Conservation (phyloP, 345 rosid species). For the Dipteronia sinensis region DNA sequence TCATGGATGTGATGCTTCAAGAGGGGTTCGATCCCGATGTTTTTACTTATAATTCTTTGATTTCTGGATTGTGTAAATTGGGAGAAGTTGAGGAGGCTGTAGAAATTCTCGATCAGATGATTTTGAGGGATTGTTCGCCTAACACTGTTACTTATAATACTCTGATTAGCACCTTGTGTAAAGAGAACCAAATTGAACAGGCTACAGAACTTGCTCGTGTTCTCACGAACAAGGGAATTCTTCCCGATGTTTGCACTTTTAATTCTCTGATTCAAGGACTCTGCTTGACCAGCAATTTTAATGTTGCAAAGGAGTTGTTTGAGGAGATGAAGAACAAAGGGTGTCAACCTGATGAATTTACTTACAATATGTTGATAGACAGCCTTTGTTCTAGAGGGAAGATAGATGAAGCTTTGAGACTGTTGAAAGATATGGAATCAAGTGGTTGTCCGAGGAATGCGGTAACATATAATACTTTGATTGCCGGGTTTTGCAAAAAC, state of each 20-base stretch:
- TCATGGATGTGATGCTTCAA: conserved; percentile 85
- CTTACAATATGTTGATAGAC: conserved; percentile 81
- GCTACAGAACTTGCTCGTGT: conserved; percentile 69
- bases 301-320: conserved; percentile 62
- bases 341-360: conserved; percentile 81
- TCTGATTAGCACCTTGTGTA: conserved; percentile 76
- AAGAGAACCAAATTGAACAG: conserved; percentile 80
- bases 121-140: conserved; percentile 79
- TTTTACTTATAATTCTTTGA: conserved; percentile 74
- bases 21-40: conserved; percentile 86
- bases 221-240: conserved; percentile 73
- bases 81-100: conserved; percentile 82
- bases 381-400: conserved; percentile 70
- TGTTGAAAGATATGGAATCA: conserved; percentile 82
- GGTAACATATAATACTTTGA: conserved; percentile 82
- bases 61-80: conserved; percentile 79
- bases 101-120: conserved; percentile 78
- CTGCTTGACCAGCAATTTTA: conserved; percentile 60
- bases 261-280: conserved; percentile 88
- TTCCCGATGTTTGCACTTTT: conserved; percentile 69
- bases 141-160: conserved; percentile 88
- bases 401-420: conserved; percentile 59
- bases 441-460: conserved; percentile 77
- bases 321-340: conserved; percentile 85
- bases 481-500: conserved; percentile 84